Percentiles rank a stretch among this genome's conserved stretches.
These are phyloP conservation scores for Ogataea naganishii DNA, from an alignment of 805 yeast genomes.

Conservation along the genomic window DNA sequence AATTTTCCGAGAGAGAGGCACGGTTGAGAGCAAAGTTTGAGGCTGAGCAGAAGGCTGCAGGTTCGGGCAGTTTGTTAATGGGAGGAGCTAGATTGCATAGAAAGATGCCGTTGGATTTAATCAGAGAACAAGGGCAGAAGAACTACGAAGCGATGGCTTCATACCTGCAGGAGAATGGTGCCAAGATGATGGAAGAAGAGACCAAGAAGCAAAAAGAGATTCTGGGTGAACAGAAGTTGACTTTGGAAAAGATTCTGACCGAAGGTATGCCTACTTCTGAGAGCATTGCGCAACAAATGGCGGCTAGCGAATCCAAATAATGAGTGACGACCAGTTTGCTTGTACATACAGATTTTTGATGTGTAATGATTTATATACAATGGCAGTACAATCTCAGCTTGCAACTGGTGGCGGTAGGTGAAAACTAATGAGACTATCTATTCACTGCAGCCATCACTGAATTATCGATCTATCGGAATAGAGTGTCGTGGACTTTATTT, in stretches of 20 bases:
- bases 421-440: too few relatives aligned
- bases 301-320: conserved; percentile 12
- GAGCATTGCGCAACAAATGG: conserved; percentile 36
- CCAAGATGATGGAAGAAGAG: conserved; percentile 75
- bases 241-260: conserved; percentile 76
- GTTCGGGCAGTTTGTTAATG: conserved; percentile 12
- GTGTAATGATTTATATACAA: too few relatives aligned
- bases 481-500: too few relatives aligned
- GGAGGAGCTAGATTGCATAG: conserved; percentile 42
- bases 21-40: conserved; percentile 66
- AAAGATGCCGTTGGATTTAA: conserved; percentile 77
- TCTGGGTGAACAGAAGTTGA: conserved; percentile 73
- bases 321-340: background rate
- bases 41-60: conserved; percentile 34
- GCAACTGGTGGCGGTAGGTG: too few relatives aligned
- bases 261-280: conserved; percentile 78
- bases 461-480: too few relatives aligned
- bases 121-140: conserved; percentile 88
- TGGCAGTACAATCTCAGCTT: too few relatives aligned
- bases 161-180: conserved; percentile 48
- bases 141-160: conserved; percentile 75
- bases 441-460: too few relatives aligned
- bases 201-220: conserved; percentile 72
- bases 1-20: conserved; percentile 71
- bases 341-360: too few relatives aligned